Evolutionary conservation across 179 eudicot species (phyloP).

Genomic region (Patellifolia procumbens): DNA sequence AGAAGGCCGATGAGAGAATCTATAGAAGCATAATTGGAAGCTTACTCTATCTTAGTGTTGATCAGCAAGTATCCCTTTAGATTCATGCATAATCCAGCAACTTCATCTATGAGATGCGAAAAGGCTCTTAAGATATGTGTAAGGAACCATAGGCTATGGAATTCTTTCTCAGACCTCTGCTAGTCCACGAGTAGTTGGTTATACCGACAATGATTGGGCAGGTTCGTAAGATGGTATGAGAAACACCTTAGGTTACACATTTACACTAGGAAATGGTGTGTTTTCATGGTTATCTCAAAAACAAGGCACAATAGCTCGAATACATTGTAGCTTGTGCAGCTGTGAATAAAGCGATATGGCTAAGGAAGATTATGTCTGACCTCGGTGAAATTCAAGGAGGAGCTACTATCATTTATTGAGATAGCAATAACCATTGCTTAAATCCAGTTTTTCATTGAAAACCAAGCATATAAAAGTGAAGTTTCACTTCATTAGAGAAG

Average conservation of each 20-base stretch:
- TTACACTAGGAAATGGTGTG: slow-evolving; percentile 7
- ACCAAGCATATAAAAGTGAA: slow-evolving; percentile 28
- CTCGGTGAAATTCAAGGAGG: background rate
- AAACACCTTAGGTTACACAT: slow-evolving; percentile 10
- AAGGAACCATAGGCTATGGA: background rate
- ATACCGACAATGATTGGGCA: slow-evolving; percentile 29
- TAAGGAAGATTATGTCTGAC: slow-evolving; percentile 20
- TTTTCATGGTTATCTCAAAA: slow-evolving; percentile 15
- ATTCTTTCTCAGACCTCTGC: background rate
- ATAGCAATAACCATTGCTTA: slow-evolving; percentile 13
- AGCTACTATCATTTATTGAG: slow-evolving; percentile 13
- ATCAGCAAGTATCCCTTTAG: background rate
- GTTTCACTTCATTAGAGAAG: slow-evolving; percentile 21
- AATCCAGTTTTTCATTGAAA: slow-evolving; percentile 19
- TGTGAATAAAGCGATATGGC: slow-evolving; percentile 24
- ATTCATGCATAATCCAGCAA: slow-evolving; percentile 12
- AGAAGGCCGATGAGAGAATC: too few species aligned
- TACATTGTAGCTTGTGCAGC: slow-evolving; percentile 17
- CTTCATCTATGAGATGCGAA: background rate
- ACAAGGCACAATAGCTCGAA: background rate
- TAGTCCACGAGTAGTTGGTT: background rate
- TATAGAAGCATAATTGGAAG: too few species aligned
- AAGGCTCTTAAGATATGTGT: background rate
- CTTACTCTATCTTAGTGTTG: too few species aligned
- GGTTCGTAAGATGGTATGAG: slow-evolving; percentile 25